These are phyloP conservation scores for Backusella australiensis DNA, from an alignment of 192 early-diverging fungal genomes.

Conservation along the genomic window DNA sequence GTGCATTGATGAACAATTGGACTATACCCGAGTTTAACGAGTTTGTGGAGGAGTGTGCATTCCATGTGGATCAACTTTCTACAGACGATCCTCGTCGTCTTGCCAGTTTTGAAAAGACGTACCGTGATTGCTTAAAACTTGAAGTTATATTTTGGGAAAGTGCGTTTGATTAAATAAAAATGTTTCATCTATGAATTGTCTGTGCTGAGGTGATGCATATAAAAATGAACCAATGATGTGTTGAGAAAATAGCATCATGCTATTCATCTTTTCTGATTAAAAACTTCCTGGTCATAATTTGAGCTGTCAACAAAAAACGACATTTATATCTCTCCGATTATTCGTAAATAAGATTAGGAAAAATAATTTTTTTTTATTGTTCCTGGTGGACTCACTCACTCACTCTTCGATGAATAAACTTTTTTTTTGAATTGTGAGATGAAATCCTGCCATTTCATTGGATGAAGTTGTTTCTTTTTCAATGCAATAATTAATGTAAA, in stretches of 20 bases:
- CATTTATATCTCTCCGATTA: not conserved
- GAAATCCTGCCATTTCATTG: not conserved
- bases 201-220: too few species aligned
- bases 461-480: conserved; percentile 1
- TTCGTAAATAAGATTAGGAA: not conserved
- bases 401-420: not conserved
- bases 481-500: not conserved
- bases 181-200: too few species aligned
- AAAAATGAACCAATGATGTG: too few species aligned
- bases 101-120: conserved; percentile 10
- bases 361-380: not conserved
- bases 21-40: conserved; percentile 14
- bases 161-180: not conserved
- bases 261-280: too few species aligned
- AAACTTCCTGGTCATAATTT: not conserved
- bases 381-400: not conserved
- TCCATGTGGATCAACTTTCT: not conserved
- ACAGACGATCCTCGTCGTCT: not conserved
- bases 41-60: conserved; percentile 24
- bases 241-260: too few species aligned
- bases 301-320: not conserved
- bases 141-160: conserved; percentile 23
- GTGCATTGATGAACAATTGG: conserved; percentile 20
- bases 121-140: conserved; percentile 15
- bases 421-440: not conserved